Evolutionary conservation across 2,329 filamentous ascomycete species (phyloP).

Genomic region (Gremmenia infestans): DNA sequence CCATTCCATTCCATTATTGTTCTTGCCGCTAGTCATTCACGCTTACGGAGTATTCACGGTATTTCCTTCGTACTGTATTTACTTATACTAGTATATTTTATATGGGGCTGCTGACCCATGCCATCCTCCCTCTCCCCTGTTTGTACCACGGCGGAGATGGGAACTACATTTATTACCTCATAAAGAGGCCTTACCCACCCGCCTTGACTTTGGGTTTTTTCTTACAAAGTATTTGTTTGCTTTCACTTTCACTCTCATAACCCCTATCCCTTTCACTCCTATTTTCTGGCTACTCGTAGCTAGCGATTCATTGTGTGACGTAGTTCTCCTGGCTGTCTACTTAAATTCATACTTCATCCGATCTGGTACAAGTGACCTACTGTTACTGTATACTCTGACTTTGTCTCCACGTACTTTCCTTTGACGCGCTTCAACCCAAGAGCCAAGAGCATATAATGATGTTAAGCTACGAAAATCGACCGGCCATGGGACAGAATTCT

Average conservation of each 20-base stretch:
- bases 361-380: neutral
- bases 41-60: too few species aligned
- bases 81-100: neutral
- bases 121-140: neutral
- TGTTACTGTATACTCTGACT: neutral
- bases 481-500: slow-evolving; percentile 22
- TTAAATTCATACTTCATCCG: slow-evolving; percentile 1
- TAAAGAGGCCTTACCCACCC: neutral
- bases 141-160: neutral
- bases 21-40: neutral
- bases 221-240: neutral
- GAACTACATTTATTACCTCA: neutral
- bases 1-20: neutral
- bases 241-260: neutral
- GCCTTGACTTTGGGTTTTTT: neutral
- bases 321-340: neutral
- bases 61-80: too few species aligned
- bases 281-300: neutral
- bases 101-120: slow-evolving; percentile 5
- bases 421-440: neutral
- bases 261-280: slow-evolving; percentile 6
- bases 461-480: slow-evolving; percentile 28
- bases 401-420: neutral
- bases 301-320: neutral
- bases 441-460: slow-evolving; percentile 17